Conservation (phyloP, 768 basidiomycete genomes). For the Serendipita sp. region DNA sequence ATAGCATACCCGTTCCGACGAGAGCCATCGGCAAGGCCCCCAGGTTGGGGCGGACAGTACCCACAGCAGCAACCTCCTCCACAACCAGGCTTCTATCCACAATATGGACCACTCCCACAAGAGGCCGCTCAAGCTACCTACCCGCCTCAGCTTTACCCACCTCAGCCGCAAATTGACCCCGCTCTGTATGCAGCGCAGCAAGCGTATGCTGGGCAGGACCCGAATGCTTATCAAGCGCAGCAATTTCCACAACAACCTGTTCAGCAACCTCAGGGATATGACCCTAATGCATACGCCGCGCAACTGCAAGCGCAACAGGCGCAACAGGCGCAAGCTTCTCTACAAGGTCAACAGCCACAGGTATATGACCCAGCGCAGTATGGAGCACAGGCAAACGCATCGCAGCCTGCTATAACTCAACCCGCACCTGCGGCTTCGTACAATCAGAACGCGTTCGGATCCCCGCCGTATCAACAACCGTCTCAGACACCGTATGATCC, state of each 20-base stretch:
- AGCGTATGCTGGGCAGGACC: slow-evolving; percentile 5
- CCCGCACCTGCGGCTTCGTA: slow-evolving; percentile 2
- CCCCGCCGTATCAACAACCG: slow-evolving; percentile 2
- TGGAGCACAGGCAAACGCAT: slow-evolving; percentile 8
- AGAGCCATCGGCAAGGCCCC: background rate
- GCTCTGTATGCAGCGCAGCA: background rate
- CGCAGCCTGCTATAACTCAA: slow-evolving; percentile 16
- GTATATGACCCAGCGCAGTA: slow-evolving; percentile 11
- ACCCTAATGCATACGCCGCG: slow-evolving; percentile 11
- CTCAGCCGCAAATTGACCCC: background rate
- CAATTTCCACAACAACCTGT: slow-evolving; percentile 9
- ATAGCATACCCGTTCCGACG: background rate
- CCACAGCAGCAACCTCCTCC: background rate
- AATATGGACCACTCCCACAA: background rate
- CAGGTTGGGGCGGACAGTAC: background rate
- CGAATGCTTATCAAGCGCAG: slow-evolving; percentile 8
- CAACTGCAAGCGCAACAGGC: background rate
- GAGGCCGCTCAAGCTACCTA: background rate
- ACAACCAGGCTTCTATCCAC: background rate
- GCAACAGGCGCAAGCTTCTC: background rate
- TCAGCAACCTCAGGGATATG: slow-evolving; percentile 11
- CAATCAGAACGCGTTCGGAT: slow-evolving; percentile 10
- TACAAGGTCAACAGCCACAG: slow-evolving; percentile 9
- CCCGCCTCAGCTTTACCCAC: background rate
- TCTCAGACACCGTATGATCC: slow-evolving; percentile 17